Base-by-base conservation (phyloP, 2,329 filamentous ascomycete species). In the Alternaria viburni region DNA sequence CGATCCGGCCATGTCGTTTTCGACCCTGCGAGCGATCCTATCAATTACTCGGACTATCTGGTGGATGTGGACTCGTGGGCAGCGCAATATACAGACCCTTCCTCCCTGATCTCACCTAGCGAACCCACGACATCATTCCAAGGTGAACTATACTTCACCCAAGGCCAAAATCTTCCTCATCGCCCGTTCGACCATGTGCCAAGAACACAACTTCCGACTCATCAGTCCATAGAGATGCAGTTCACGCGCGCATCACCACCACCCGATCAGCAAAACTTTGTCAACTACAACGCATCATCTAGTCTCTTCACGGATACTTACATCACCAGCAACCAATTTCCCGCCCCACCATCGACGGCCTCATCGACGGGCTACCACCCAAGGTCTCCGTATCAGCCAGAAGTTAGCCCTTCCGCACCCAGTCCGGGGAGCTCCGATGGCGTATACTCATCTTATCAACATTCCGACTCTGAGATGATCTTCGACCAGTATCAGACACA, bases 371-470 rank as follows among this genome's bases (percentile, higher is more conserved):
- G 69, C 4, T 62, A 71, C 15, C 62, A 67, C 15, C 49, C 66
- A 17, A 62, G 62, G 23, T 69, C 68, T 9, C 69, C 71, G 11
- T 71, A 69, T 44, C 69, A 76, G 50, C 63, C 63, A 44, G 59
- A 64, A 15, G 59, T 69, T 13, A 78, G 76, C 46, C 73, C 76
- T 28, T 73, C 76, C 25, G 70, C 64, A 30, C 69, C 69, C 43
- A 79, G 77, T 59, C 75, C 75, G 4, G 65, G 73, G 49, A 72
- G 74, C 26, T 77, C 76, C 13, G 75, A 79, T 25, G 69, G 68
- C 47, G 67, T 73, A 46, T 67, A 69, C 23, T 72, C 72, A 21
- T 74, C 69, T 5, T 70, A 76, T 25, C 68, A 73, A 23, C 64
- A 70, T 44, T 75, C 74, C 4, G 75, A 77, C 17, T 56, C 60